A percentile compares a stretch with the other conserved stretches of the same genome.
These are phyloP conservation scores for Hypoxylon subgilvum DNA, from an alignment of 495 filamentous ascomycete species.

Conservation along the genomic window DNA sequence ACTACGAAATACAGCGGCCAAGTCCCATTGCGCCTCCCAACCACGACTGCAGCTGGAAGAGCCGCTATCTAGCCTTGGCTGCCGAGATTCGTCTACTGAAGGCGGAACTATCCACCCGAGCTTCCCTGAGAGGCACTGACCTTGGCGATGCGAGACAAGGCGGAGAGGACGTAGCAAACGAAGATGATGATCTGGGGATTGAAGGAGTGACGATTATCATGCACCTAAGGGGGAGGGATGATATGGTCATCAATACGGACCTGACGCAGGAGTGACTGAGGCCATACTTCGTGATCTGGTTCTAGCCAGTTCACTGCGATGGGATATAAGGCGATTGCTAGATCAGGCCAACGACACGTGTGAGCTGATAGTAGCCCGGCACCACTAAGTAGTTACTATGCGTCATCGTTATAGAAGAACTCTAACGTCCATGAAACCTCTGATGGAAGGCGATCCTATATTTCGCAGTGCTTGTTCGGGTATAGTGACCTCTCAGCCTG, in stretches of 20 bases:
- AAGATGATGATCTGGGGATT: slow-evolving; percentile 45
- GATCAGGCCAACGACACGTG: no score
- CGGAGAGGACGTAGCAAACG: neutral
- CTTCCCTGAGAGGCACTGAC: slow-evolving; percentile 20
- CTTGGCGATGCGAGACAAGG: slow-evolving; percentile 9
- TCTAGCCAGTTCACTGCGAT: no score
- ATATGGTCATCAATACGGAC: slow-evolving; percentile 54
- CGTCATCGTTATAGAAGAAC: slow-evolving; percentile 20
- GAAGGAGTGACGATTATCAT: slow-evolving; percentile 53
- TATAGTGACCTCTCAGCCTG: no score
- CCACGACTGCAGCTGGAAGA: slow-evolving; percentile 46
- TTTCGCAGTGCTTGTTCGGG: no score
- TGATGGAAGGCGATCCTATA: slow-evolving; percentile 1
- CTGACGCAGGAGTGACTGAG: slow-evolving; percentile 33
- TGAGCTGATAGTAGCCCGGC: neutral
- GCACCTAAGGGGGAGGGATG: slow-evolving; percentile 52
- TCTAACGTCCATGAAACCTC: neutral
- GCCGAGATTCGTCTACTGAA: slow-evolving; percentile 40
- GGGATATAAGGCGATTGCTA: no score
- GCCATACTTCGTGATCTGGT: neutral
- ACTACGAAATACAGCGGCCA: slow-evolving; percentile 20
- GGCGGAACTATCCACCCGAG: slow-evolving; percentile 29
- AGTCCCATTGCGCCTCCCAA: slow-evolving; percentile 35
- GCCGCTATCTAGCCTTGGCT: slow-evolving; percentile 38
- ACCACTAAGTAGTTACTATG: neutral